Percentiles rank a stretch among this genome's conserved stretches.
Conservation (phyloP, 768 basidiomycete genomes). For the Calocybe cyanea region DNA sequence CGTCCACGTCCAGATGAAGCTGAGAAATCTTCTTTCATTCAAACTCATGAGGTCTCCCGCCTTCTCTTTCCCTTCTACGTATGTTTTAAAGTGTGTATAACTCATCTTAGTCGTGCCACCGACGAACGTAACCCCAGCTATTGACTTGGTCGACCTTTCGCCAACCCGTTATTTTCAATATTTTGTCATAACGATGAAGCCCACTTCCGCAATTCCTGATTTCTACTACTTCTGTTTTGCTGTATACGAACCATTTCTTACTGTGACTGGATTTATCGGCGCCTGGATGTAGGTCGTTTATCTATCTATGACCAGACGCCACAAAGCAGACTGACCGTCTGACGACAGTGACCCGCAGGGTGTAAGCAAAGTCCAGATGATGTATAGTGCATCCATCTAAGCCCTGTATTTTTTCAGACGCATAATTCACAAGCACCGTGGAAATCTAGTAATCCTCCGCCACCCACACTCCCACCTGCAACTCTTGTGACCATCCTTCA, state of each 20-base stretch:
- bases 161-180: not conserved
- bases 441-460: conserved; percentile 45
- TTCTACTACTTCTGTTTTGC: conserved; percentile 74
- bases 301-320: not conserved
- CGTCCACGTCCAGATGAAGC: conserved; percentile 11
- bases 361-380: conserved; percentile 32
- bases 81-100: conserved; percentile 1
- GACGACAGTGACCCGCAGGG: conserved; percentile 53
- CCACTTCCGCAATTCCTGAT: conserved; percentile 62
- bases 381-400: conserved; percentile 5
- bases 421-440: conserved; percentile 78
- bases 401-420: conserved; percentile 37
- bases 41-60: conserved; percentile 13
- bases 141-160: not conserved
- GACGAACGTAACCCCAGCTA: conserved; percentile 1
- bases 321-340: conserved; percentile 4
- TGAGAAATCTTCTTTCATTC: conserved; percentile 17
- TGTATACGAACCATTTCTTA: conserved; percentile 69
- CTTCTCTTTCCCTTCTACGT: conserved; percentile 4
- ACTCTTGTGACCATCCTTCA: conserved; percentile 70
- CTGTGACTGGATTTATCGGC: conserved; percentile 62
- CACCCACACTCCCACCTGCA: conserved; percentile 50
- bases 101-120: conserved; percentile 10
- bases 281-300: conserved; percentile 40
- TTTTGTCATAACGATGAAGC: conserved; percentile 34